Evolutionary conservation across 306 rosid genomes (phyloP).

Genomic region (Trifolium fragiferum): DNA sequence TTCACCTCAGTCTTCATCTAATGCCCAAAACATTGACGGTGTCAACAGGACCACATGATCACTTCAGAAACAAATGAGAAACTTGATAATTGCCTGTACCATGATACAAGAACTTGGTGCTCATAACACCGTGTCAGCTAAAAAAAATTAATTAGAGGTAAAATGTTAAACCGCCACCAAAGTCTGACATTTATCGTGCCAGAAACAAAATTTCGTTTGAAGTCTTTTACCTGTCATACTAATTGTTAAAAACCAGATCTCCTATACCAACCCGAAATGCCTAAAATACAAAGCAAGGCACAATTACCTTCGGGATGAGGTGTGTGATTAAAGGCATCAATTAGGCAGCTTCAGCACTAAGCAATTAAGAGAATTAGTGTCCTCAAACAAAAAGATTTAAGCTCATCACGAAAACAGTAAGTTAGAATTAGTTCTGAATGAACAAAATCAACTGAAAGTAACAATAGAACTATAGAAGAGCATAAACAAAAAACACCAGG

Average conservation of each 20-base stretch:
- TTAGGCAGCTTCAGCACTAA: constrained; percentile 56
- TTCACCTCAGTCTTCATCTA: constrained; percentile 49
- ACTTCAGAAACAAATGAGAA: constrained; percentile 52
- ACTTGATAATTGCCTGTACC: constrained; percentile 55
- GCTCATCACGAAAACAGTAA: constrained; percentile 46
- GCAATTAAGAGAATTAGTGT: constrained; percentile 46
- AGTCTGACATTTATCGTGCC: constrained; percentile 37
- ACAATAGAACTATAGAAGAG: constrained; percentile 39
- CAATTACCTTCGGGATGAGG: constrained; percentile 56
- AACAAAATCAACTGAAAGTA: constrained; percentile 42
- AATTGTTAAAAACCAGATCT: constrained; percentile 52
- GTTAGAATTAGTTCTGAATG: constrained; percentile 54
- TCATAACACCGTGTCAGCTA: constrained; percentile 50
- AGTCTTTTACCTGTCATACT: constrained; percentile 63
- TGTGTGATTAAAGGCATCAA: constrained; percentile 46
- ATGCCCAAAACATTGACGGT: constrained; percentile 43
- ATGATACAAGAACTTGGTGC: constrained; percentile 52
- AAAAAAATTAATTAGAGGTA: constrained; percentile 23
- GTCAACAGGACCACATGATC: constrained; percentile 49
- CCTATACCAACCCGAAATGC: constrained; percentile 57
- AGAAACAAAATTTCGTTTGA: constrained; percentile 39
- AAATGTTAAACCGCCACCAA: constrained; percentile 34
- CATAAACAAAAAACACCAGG: constrained; percentile 51
- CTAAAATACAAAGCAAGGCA: constrained; percentile 49
- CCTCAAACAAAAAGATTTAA: constrained; percentile 44